Conservation (phyloP, 2,329 filamentous ascomycete genomes). For the Fusarium setosum region DNA sequence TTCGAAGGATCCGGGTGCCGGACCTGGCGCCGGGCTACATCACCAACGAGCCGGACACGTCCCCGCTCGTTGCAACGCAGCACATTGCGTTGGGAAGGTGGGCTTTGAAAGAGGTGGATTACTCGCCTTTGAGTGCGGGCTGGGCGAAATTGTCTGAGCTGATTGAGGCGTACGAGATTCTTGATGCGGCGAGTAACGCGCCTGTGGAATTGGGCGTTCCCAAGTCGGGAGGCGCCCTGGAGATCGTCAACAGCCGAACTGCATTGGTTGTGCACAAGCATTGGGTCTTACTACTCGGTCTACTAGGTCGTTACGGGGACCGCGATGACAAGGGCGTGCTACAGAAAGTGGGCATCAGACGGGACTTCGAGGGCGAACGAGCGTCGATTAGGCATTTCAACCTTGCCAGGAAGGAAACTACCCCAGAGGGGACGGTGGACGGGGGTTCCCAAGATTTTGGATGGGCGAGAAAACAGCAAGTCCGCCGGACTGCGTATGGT, state of each 20-base stretch:
- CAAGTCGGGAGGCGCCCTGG: neutral
- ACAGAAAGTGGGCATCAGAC: neutral
- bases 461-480: too few relatives aligned
- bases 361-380: constrained; percentile 7
- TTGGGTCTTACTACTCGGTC: constrained; percentile 13
- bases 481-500: too few relatives aligned
- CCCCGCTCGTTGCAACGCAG: neutral
- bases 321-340: constrained; percentile 12
- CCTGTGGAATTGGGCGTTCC: neutral
- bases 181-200: constrained; percentile 1
- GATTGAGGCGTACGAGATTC: constrained; percentile 7
- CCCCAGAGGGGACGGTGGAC: too few relatives aligned
- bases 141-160: constrained; percentile 20
- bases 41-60: constrained; percentile 11
- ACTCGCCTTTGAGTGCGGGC: constrained; percentile 11
- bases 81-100: constrained; percentile 2
- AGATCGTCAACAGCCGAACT: constrained; percentile 13
- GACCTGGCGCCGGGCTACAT: constrained; percentile 16
- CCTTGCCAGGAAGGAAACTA: neutral
- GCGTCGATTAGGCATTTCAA: constrained; percentile 7
- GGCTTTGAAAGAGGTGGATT: neutral
- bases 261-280: constrained; percentile 13
- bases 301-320: constrained; percentile 11
- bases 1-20: constrained; percentile 12
- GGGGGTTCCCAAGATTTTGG: too few relatives aligned